A percentile compares a stretch with the other conserved stretches of the same genome.
Evolutionary conservation across 805 yeast species (phyloP).

Genomic region (Cyberlindnera subsufficiens): DNA sequence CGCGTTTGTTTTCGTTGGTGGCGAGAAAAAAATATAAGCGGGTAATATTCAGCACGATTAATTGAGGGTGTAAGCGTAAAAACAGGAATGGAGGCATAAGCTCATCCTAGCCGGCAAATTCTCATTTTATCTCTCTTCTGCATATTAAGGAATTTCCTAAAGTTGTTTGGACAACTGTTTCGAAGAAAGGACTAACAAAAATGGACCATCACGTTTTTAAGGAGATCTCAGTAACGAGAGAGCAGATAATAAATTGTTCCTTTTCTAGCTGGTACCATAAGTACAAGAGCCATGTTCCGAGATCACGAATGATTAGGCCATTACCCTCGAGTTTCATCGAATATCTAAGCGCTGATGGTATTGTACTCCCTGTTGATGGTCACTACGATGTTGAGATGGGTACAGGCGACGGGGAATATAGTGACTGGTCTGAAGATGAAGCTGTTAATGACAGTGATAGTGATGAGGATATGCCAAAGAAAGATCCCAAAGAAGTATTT

Average conservation of each 20-base stretch:
- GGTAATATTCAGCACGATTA: too few relatives aligned
- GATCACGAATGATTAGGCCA: constrained; percentile 47
- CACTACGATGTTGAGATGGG: constrained; percentile 29
- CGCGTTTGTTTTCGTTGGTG: too few relatives aligned
- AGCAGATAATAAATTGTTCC: constrained; percentile 45
- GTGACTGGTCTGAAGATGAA: constrained; percentile 60
- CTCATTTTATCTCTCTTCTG: too few relatives aligned
- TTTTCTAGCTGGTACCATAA: constrained; percentile 56
- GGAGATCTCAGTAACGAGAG: constrained; percentile 24
- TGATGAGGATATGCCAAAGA: constrained; percentile 8
- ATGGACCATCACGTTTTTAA: constrained; percentile 16
- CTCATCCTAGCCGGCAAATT: too few relatives aligned
- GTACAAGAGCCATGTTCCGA: constrained; percentile 44
- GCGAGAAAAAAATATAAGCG: too few relatives aligned
- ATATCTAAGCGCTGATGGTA: constrained; percentile 64
- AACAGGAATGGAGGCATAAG: too few relatives aligned
- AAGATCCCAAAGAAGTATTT: constrained; percentile 20
- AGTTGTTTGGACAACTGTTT: not conserved
- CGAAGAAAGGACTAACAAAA: not conserved
- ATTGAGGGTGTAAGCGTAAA: too few relatives aligned
- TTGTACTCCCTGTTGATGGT: constrained; percentile 48
- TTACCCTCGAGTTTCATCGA: constrained; percentile 52
- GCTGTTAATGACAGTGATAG: constrained; percentile 39
- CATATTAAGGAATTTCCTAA: not conserved
- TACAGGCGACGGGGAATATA: constrained; percentile 58